Evolutionary conservation across 2,329 filamentous ascomycete species (phyloP).

Genomic region (Botryosphaeria dothidea): DNA sequence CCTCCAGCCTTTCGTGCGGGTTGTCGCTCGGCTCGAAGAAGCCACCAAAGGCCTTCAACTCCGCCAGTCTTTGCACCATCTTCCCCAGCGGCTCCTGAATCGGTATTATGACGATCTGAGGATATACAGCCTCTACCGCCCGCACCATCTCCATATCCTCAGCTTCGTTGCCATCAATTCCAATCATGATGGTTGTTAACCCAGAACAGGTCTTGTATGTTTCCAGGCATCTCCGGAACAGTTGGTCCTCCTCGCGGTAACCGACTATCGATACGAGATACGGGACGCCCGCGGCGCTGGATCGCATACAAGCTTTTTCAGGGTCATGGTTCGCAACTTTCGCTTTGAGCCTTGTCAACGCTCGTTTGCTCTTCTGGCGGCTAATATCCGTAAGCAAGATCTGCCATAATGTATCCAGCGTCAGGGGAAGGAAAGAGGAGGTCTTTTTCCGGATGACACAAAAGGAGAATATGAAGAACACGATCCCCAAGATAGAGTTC

Average conservation of each 20-base stretch:
- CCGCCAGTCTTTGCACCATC: conserved; percentile 26
- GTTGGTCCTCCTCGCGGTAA: conserved; percentile 32
- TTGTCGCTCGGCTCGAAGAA: neutral
- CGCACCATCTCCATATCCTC: conserved; percentile 33
- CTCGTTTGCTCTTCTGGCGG: neutral
- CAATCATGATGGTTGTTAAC: conserved; percentile 30
- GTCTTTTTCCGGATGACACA: neutral
- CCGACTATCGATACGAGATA: conserved; percentile 34
- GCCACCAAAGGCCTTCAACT: conserved; percentile 24
- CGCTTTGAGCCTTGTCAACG: neutral
- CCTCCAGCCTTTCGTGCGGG: neutral
- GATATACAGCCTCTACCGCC: conserved; percentile 30
- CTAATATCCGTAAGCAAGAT: neutral
- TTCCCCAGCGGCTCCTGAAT: conserved; percentile 32
- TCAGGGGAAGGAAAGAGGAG: neutral
- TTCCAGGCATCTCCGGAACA: conserved; percentile 30
- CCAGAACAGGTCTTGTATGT: conserved; percentile 31
- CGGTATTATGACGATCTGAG: conserved; percentile 25
- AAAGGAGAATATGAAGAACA: neutral
- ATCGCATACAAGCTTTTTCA: neutral
- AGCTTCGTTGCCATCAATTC: conserved; percentile 32
- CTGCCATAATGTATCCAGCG: neutral
- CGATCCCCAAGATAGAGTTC: neutral
- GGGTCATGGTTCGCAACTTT: neutral
- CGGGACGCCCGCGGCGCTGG: neutral